These are phyloP conservation scores for Epichloe typhina DNA, from an alignment of 2,329 filamentous ascomycete genomes.

Conservation along the genomic window DNA sequence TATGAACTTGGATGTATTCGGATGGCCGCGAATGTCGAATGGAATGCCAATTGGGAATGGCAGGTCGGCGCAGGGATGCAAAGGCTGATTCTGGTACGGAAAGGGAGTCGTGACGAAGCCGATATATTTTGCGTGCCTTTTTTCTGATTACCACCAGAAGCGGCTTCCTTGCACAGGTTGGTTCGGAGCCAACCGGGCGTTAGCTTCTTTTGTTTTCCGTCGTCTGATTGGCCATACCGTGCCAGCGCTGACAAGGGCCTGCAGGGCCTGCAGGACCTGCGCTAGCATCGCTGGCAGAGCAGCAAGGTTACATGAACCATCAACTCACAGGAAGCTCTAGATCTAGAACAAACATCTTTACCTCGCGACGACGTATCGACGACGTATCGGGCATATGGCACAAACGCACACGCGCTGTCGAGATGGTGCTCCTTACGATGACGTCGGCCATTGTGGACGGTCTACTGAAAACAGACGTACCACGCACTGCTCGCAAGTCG, in stretches of 20 bases:
- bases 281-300: no score
- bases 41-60: constrained; percentile 1
- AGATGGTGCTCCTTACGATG: constrained; percentile 70
- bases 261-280: no score
- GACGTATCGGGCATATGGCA: neutral
- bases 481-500: neutral
- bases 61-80: neutral
- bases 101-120: neutral
- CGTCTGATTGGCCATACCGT: neutral
- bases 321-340: no score
- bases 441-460: constrained; percentile 55
- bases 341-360: no score
- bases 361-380: no score
- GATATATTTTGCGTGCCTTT: constrained; percentile 8
- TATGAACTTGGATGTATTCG: neutral
- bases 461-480: constrained; percentile 25
- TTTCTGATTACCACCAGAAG: neutral
- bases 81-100: neutral
- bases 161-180: constrained; percentile 1
- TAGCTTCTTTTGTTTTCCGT: neutral
- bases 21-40: neutral
- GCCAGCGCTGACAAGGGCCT: no score
- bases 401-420: neutral
- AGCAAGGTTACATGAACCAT: no score
- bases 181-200: constrained; percentile 6